Base-by-base conservation (phyloP, 192 early-diverging fungal genomes). In the Thamnidium elegans region DNA sequence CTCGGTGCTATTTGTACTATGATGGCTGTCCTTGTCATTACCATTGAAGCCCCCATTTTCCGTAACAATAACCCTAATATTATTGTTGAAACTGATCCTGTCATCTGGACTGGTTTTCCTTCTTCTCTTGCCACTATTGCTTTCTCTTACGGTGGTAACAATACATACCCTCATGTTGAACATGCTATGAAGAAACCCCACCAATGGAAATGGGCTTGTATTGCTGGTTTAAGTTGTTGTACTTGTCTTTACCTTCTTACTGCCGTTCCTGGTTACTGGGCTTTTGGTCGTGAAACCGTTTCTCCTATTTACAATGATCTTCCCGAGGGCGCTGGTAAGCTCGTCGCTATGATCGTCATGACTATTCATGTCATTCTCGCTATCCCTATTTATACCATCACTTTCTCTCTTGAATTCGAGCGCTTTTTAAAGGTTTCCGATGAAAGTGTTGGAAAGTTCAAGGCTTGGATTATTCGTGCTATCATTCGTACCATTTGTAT, bases 111-210 rank as follows among this genome's bases (percentile, higher is more conserved):
- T 9, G 87, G 83, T 55, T 81, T 95, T 43, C 90, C 91, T 43
- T 81, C 84, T 5, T 86, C 90, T 7, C 60, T 95, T 8, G 90
- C 90, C 3, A 90, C 90, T 0, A 88, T 95, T 71, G 83, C 86
- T 19, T 92, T 95, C 74, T 91, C 89, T 68, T 95, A 86, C 63
- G 82, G 88, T n/a, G 91, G 91, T 42, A 90, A 89, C 58, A 90
- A 86, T 14, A 87, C 88, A 3, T 93, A 92, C 71, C 88, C 92
- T 30, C 90, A 95, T 65, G 86, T 95, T 52, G 90, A 95, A 67
- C 82, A 84, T 39, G 84, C 88, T 53, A 89, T 95, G 90, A 74
- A 75, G 36, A 81, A 86, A 44, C 90, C 90, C 10, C 44, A 73
- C 17, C 73, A 87, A 68, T 95, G 90, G 76, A 83, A 82, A 26